Percentiles rank a stretch among this genome's conserved stretches.
Conservation (phyloP, 345 rosid species). For the Cardamine resedifolia region DNA sequence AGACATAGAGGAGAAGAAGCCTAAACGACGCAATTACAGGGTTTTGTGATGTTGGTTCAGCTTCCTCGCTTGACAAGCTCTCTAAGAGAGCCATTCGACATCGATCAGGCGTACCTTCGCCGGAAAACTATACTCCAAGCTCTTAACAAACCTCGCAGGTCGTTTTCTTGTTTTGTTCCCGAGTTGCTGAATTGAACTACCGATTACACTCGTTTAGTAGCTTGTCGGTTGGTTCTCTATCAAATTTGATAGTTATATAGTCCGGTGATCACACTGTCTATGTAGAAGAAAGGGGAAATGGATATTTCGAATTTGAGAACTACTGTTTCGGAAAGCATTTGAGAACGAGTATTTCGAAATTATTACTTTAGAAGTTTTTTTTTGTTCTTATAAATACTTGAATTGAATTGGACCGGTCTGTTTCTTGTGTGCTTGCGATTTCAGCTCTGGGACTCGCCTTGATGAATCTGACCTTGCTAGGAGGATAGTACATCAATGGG, state of each 20-base stretch:
- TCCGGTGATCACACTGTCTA: slow-evolving; percentile 1
- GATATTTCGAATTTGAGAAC: background rate
- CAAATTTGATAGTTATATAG: slow-evolving; percentile 20
- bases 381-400: background rate
- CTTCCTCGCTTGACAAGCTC: slow-evolving; percentile 86
- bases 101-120: slow-evolving; percentile 82
- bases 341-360: background rate
- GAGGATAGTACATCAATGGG: slow-evolving; percentile 82
- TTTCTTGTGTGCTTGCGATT: slow-evolving; percentile 8
- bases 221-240: background rate
- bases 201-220: background rate
- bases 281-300: background rate
- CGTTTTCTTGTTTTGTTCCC: background rate
- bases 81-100: slow-evolving; percentile 79
- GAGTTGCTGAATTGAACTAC: background rate
- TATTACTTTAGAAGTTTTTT: background rate
- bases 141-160: slow-evolving; percentile 59
- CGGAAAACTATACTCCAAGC: slow-evolving; percentile 67
- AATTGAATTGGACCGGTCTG: background rate
- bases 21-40: slow-evolving; percentile 15
- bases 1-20: slow-evolving; percentile 8
- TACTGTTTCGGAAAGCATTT: background rate
- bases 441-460: slow-evolving; percentile 41
- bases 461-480: slow-evolving; percentile 78
- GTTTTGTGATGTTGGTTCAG: slow-evolving; percentile 56